Percentiles rank a stretch among this genome's conserved stretches.
Conservation (phyloP, 116 monocot species). For the Cymodocea nodosa region DNA sequence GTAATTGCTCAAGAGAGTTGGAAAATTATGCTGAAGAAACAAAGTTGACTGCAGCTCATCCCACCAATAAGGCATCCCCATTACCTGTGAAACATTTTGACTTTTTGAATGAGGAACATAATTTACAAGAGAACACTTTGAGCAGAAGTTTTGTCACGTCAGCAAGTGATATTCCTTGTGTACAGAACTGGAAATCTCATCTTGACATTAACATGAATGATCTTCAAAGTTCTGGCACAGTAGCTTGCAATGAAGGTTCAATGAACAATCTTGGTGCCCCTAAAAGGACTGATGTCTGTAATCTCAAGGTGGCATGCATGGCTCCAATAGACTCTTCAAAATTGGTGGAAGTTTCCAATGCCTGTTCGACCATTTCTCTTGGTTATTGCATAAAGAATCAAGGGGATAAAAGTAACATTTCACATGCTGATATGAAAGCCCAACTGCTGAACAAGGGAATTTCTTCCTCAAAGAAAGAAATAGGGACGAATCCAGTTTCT, state of each 20-base stretch:
- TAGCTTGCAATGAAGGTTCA: background rate
- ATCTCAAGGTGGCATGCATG: background rate
- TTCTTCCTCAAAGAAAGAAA: background rate
- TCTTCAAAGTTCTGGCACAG: background rate
- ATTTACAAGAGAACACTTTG: constrained; percentile 6
- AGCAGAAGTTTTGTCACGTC: background rate
- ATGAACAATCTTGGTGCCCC: background rate
- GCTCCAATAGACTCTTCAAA: background rate
- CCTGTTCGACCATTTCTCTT: background rate
- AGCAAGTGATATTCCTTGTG: constrained; percentile 3
- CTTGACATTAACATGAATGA: background rate
- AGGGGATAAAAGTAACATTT: background rate
- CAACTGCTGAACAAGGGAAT: background rate
- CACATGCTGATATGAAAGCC: background rate
- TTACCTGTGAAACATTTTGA: constrained; percentile 93
- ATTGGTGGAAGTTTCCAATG: background rate
- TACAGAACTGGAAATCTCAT: background rate
- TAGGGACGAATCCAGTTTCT: background rate
- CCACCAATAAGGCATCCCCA: constrained; percentile 29
- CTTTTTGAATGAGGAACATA: constrained; percentile 48
- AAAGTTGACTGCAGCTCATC: constrained; percentile 4
- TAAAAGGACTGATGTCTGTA: background rate
- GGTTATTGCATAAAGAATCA: background rate
- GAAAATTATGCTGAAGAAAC: constrained; percentile 13
- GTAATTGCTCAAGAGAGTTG: constrained; percentile 10